Conservation (phyloP, 352 stramenopile genomes). For the Peronosclerospora sorghi region DNA sequence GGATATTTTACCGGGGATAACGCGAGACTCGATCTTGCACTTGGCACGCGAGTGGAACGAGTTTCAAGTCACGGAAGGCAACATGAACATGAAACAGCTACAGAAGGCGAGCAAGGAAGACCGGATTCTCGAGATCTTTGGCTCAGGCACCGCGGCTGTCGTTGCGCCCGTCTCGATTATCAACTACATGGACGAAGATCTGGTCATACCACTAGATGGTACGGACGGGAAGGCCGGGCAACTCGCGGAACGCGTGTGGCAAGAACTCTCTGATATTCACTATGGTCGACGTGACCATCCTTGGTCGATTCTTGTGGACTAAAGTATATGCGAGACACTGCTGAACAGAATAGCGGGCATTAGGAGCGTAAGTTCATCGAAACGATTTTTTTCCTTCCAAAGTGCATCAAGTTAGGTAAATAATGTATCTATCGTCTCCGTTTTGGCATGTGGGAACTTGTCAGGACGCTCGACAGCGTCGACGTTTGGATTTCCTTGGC, state of each 20-base stretch:
- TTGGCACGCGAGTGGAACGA: conserved; percentile 86
- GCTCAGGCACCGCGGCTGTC: conserved; percentile 91
- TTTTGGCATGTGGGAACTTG: neutral
- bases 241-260: conserved; percentile 83
- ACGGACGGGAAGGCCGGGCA: conserved; percentile 74
- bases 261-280: conserved; percentile 86
- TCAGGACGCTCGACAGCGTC: conserved; percentile 3
- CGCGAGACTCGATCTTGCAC: conserved; percentile 90
- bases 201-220: conserved; percentile 84
- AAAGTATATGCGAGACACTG: conserved; percentile 3
- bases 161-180: conserved; percentile 91
- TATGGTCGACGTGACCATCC: conserved; percentile 44
- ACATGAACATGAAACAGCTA: conserved; percentile 92
- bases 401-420: too few relatives aligned
- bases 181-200: conserved; percentile 89
- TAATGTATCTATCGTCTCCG: too few relatives aligned
- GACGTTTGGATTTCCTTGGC: neutral
- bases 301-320: conserved; percentile 44
- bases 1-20: conserved; percentile 97
- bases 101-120: conserved; percentile 84
- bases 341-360: too few relatives aligned
- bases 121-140: conserved; percentile 91
- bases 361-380: too few relatives aligned
- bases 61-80: conserved; percentile 91
- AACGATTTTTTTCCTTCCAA: too few relatives aligned